phyloP scores from a whole-genome alignment of 306 rosid genomes.

The Quercus engelmannii region DNA sequence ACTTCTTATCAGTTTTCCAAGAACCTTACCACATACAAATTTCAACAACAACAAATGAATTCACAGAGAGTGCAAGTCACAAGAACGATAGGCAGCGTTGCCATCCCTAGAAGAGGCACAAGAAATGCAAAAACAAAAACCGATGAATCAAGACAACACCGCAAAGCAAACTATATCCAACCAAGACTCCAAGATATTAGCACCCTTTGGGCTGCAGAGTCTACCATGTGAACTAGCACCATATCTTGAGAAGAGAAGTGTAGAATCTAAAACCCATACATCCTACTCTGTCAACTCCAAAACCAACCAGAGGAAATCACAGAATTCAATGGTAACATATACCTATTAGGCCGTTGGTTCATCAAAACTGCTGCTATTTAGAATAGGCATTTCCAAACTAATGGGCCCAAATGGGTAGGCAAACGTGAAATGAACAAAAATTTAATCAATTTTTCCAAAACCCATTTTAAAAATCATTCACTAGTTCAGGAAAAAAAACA shows the following conservation, averaged over 20 bases:
- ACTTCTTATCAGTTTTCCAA: not conserved
- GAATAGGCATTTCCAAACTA: not conserved
- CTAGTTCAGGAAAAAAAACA: not conserved
- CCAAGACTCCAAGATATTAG: not conserved
- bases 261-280: no score
- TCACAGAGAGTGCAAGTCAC: not conserved
- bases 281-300: not conserved
- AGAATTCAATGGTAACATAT: not conserved
- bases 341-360: not conserved
- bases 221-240: no score
- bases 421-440: not conserved
- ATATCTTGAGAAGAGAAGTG: no score
- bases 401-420: not conserved
- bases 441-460: not conserved
- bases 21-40: not conserved
- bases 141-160: not conserved
- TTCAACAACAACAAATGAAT: not conserved
- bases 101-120: not conserved
- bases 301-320: not conserved
- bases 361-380: not conserved
- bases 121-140: not conserved
- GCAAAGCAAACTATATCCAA: not conserved
- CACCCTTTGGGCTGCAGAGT: not conserved
- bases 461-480: not conserved
- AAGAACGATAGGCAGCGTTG: not conserved